Evolutionary conservation across 2,329 filamentous ascomycete genomes (phyloP).

Genomic region (Immersiporthe knoxdaviesiana): DNA sequence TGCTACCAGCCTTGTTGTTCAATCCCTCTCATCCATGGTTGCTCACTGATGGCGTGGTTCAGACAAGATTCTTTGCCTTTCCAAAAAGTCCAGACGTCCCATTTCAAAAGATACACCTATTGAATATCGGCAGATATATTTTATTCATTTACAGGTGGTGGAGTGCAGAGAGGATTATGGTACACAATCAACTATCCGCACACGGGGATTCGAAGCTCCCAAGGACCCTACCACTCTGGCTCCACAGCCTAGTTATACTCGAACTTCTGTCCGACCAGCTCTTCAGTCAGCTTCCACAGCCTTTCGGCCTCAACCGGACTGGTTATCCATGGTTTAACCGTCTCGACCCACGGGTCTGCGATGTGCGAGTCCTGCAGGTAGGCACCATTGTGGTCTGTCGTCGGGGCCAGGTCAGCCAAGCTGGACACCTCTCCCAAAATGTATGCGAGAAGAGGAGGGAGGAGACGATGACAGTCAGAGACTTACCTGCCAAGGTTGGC

Average conservation of each 20-base stretch:
- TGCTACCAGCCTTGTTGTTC: too few species aligned
- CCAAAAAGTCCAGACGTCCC: too few species aligned
- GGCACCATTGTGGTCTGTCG: slow-evolving; percentile 3
- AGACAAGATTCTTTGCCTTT: too few species aligned
- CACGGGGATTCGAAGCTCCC: too few species aligned
- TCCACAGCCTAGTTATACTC: not conserved
- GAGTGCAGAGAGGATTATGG: too few species aligned
- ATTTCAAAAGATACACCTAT: too few species aligned
- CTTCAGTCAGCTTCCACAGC: slow-evolving; percentile 46
- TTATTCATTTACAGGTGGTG: too few species aligned
- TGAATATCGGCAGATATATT: too few species aligned
- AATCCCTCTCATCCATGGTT: too few species aligned
- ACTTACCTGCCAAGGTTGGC: not conserved
- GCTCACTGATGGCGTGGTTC: too few species aligned
- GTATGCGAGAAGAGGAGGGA: not conserved
- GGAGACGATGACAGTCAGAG: too few species aligned
- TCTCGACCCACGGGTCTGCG: slow-evolving; percentile 6
- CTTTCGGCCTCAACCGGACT: slow-evolving; percentile 43
- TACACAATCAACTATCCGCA: too few species aligned
- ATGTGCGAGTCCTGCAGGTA: slow-evolving; percentile 14
- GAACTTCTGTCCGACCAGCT: slow-evolving; percentile 28
- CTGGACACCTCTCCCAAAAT: not conserved
- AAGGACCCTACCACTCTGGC: not conserved
- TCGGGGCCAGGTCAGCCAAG: not conserved
- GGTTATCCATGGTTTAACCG: slow-evolving; percentile 4